Conservation (phyloP, 768 basidiomycete genomes). For the Neoboletus subvelutipes region DNA sequence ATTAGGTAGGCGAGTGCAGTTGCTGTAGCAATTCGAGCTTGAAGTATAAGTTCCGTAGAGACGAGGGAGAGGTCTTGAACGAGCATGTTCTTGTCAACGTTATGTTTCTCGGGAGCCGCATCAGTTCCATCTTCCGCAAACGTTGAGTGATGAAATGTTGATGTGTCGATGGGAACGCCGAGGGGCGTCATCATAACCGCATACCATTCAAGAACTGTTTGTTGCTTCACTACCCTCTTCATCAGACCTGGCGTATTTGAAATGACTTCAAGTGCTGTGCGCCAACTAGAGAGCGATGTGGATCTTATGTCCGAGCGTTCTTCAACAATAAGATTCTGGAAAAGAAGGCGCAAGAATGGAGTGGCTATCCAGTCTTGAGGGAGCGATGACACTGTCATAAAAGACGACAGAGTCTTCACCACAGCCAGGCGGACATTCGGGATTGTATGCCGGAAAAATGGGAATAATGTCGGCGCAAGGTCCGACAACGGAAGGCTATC, state of each 20-base stretch:
- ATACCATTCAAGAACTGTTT: slow-evolving; percentile 80
- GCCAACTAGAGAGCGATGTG: slow-evolving; percentile 73
- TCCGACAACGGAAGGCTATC: slow-evolving; percentile 74
- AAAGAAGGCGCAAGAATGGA: slow-evolving; percentile 78
- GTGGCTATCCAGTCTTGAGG: slow-evolving; percentile 78
- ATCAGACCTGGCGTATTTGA: slow-evolving; percentile 47
- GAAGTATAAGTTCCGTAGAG: slow-evolving; percentile 68
- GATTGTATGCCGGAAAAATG: slow-evolving; percentile 98
- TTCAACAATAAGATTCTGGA: slow-evolving; percentile 93
- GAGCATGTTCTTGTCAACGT: slow-evolving; percentile 96
- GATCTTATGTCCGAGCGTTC: slow-evolving; percentile 83
- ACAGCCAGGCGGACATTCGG: slow-evolving; percentile 90
- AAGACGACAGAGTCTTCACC: slow-evolving; percentile 82
- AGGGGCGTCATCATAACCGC: slow-evolving; percentile 86
- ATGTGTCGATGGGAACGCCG: slow-evolving; percentile 69
- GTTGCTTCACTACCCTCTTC: slow-evolving; percentile 53
- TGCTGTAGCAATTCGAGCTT: slow-evolving; percentile 77
- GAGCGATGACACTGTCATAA: slow-evolving; percentile 75
- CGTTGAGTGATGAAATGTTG: slow-evolving; percentile 65
- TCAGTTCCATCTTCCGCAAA: slow-evolving; percentile 47
- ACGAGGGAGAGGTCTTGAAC: slow-evolving; percentile 86
- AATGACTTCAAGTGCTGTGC: slow-evolving; percentile 59
- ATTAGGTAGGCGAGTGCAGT: slow-evolving; percentile 74
- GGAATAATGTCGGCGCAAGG: slow-evolving; percentile 85
- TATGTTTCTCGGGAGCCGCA: slow-evolving; percentile 64